Evolutionary conservation across 192 early-diverging fungal genomes (phyloP).

Genomic region (Entomortierella parvispora): DNA sequence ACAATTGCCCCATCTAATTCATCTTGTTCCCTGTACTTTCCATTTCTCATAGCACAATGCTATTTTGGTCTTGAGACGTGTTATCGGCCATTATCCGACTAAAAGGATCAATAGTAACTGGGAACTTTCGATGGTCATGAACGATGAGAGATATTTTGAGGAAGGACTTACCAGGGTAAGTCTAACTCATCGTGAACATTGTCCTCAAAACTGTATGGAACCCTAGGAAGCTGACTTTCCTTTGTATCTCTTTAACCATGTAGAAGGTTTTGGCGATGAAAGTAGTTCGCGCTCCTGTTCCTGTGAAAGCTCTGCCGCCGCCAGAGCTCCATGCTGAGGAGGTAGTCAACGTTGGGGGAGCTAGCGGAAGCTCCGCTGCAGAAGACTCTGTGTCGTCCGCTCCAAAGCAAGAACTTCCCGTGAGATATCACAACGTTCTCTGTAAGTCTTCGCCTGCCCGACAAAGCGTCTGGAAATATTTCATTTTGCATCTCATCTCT

Average conservation of each 20-base stretch:
- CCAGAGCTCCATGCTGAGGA: background rate
- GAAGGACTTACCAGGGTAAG: too few relatives aligned
- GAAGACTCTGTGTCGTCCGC: background rate
- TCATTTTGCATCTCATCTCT: background rate
- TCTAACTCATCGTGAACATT: too few relatives aligned
- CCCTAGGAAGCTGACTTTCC: too few relatives aligned
- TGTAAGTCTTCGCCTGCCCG: constrained; percentile 11
- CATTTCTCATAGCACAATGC: constrained; percentile 14
- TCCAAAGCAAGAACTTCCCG: background rate
- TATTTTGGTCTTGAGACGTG: constrained; percentile 22
- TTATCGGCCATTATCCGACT: background rate
- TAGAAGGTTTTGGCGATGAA: constrained; percentile 25
- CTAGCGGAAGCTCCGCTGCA: background rate
- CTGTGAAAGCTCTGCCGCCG: background rate
- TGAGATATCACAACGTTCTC: constrained; percentile 11
- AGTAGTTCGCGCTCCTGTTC: constrained; percentile 3
- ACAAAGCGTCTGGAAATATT: background rate
- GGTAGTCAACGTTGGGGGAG: background rate
- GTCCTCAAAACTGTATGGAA: too few relatives aligned
- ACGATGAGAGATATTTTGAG: background rate
- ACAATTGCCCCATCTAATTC: background rate
- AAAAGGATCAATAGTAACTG: too few relatives aligned
- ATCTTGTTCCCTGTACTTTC: background rate
- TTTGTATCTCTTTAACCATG: too few relatives aligned
- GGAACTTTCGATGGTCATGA: constrained; percentile 37